Conservation (phyloP, 306 rosid genomes). For the Quercus cerris region DNA sequence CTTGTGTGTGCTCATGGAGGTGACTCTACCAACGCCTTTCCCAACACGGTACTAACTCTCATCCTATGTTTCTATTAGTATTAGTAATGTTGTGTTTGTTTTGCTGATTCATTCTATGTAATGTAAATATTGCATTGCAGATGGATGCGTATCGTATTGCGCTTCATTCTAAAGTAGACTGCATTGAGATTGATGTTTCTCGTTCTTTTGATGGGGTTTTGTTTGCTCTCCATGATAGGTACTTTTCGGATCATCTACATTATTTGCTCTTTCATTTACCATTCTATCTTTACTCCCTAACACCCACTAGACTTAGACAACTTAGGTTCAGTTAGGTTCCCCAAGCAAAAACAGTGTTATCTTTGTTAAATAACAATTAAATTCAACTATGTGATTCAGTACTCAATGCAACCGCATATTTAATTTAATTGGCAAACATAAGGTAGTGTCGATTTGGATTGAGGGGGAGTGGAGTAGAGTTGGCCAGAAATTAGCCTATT, state of each 20-base stretch:
- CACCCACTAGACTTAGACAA: no score
- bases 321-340: no score
- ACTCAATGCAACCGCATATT: no score
- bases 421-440: no score
- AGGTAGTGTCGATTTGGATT: no score
- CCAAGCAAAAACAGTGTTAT: no score
- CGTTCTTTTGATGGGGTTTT: constrained; percentile 80
- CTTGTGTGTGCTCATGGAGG: constrained; percentile 94
- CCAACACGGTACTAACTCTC: constrained; percentile 56
- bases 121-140: constrained; percentile 22
- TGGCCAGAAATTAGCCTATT: no score
- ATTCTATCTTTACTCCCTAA: neutral
- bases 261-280: neutral
- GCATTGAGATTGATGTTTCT: constrained; percentile 90
- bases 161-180: constrained; percentile 62
- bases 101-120: neutral
- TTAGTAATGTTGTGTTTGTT: neutral
- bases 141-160: constrained; percentile 71
- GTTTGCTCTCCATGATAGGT: constrained; percentile 95
- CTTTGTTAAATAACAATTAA: no score
- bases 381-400: no score
- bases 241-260: neutral
- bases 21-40: constrained; percentile 68
- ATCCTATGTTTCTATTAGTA: no score
- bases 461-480: no score